phyloP scores from a whole-genome alignment of 192 early-diverging fungal genomes.

The Pilaira anomala region DNA sequence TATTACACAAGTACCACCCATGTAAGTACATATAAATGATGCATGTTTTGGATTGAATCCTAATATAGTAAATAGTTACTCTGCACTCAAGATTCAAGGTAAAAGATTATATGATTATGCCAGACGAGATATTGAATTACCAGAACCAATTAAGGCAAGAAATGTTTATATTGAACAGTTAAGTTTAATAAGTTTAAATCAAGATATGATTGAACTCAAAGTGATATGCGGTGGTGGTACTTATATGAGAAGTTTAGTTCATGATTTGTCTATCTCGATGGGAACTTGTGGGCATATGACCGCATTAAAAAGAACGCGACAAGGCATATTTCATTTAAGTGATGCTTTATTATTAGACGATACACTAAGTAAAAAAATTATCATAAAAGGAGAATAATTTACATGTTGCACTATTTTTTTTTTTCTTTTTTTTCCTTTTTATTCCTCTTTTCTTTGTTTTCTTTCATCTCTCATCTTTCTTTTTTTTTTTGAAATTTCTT shows the following conservation, averaged over 20 bases:
- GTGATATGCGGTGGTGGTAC: conserved; percentile 66
- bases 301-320: conserved; percentile 55
- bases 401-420: not conserved
- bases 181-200: conserved; percentile 36
- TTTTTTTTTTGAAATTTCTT: not conserved
- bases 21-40: conserved; percentile 41
- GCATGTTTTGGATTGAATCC: too few species aligned
- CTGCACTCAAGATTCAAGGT: conserved; percentile 66
- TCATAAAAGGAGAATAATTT: not conserved
- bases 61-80: conserved; percentile 45
- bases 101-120: conserved; percentile 72
- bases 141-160: conserved; percentile 40
- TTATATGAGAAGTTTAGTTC: conserved; percentile 70
- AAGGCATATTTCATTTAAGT: conserved; percentile 51
- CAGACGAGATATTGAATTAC: conserved; percentile 44
- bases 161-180: conserved; percentile 39
- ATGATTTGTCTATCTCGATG: conserved; percentile 57
- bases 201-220: conserved; percentile 26
- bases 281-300: conserved; percentile 62
- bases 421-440: not conserved
- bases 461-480: not conserved
- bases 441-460: not conserved
- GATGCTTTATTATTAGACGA: conserved; percentile 13
- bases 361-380: not conserved
- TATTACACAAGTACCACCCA: conserved; percentile 60